phyloP scores from a whole-genome alignment of 805 yeast species.

The Debaryomyces prosopidis region DNA sequence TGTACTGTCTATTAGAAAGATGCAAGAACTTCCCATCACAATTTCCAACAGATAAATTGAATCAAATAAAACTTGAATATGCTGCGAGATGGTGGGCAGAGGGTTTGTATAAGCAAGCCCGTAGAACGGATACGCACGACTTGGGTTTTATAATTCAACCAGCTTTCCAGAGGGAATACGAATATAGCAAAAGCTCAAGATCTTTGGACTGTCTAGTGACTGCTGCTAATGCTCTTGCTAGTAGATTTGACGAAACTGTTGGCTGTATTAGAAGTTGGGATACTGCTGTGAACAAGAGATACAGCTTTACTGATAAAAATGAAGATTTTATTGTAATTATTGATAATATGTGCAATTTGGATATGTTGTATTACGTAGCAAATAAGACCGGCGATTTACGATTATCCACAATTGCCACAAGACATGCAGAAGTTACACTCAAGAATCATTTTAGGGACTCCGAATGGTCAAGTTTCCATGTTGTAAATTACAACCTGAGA shows the following conservation, averaged over 20 bases:
- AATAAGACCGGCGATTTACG: slow-evolving; percentile 21
- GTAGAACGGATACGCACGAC: slow-evolving; percentile 25
- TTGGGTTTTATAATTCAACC: slow-evolving; percentile 25
- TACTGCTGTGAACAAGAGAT: slow-evolving; percentile 12
- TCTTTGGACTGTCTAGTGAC: slow-evolving; percentile 16
- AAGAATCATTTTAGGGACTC: slow-evolving; percentile 17
- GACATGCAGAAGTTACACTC: slow-evolving; percentile 26
- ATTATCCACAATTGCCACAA: slow-evolving; percentile 22
- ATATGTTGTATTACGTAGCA: slow-evolving; percentile 24
- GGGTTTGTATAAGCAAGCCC: slow-evolving; percentile 6
- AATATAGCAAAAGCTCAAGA: slow-evolving; percentile 11
- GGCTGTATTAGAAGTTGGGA: slow-evolving; percentile 26
- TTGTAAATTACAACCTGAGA: slow-evolving; percentile 18
- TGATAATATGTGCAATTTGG: slow-evolving; percentile 17
- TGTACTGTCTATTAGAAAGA: slow-evolving; percentile 7
- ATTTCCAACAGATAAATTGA: slow-evolving; percentile 3
- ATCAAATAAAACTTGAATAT: slow-evolving; percentile 7
- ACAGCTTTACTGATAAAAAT: slow-evolving; percentile 12
- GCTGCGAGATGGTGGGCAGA: slow-evolving; percentile 13
- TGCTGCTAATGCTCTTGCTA: slow-evolving; percentile 26
- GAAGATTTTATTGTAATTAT: slow-evolving; percentile 25
- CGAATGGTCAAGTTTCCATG: slow-evolving; percentile 22
- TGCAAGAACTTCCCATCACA: slow-evolving; percentile 5
- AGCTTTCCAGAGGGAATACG: slow-evolving; percentile 19
- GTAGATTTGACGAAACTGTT: slow-evolving; percentile 18